phyloP scores from a whole-genome alignment of 2,329 filamentous ascomycete genomes.

The Geosmithia morbida region DNA sequence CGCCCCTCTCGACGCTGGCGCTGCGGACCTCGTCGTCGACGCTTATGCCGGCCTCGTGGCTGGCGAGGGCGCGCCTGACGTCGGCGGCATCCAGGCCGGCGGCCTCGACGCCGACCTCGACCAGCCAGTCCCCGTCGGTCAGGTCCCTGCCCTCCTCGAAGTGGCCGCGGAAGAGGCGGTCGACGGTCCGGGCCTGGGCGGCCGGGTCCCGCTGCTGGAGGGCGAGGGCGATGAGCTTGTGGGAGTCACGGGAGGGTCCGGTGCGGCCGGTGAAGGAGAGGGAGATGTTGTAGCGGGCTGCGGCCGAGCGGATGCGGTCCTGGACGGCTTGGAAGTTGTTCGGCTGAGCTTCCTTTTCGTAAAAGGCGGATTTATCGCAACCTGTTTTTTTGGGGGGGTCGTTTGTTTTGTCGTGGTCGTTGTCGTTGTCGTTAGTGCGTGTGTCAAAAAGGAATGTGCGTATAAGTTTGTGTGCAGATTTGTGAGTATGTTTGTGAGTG shows the following conservation, averaged over 20 bases:
- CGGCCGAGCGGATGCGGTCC: slow-evolving; percentile 16
- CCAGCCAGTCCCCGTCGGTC: slow-evolving; percentile 22
- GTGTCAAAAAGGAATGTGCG: no score
- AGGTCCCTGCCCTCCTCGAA: slow-evolving; percentile 27
- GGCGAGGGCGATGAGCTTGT: slow-evolving; percentile 30
- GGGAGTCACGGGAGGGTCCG: slow-evolving; percentile 28
- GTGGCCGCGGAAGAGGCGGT: slow-evolving; percentile 24
- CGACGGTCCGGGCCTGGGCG: slow-evolving; percentile 23
- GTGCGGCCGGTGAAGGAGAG: slow-evolving; percentile 25
- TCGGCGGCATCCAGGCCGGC: slow-evolving; percentile 14
- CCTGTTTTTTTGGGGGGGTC: no score
- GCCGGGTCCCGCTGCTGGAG: slow-evolving; percentile 13
- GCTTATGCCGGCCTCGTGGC: slow-evolving; percentile 10
- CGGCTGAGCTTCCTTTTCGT: slow-evolving; percentile 15
- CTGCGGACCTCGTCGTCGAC: slow-evolving; percentile 16
- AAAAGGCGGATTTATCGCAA: slow-evolving; percentile 19
- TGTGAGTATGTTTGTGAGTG: no score
- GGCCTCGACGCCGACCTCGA: slow-evolving; percentile 14
- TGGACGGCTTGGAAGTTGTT: slow-evolving; percentile 12
- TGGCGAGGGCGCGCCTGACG: slow-evolving; percentile 13
- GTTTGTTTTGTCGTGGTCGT: no score
- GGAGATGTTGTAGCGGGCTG: slow-evolving; percentile 18
- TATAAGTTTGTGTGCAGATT: no score
- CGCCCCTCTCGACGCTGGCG: slow-evolving; percentile 13
- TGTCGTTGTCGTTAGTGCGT: no score